Base-by-base conservation (phyloP, 441 rosid genomes). In the Breynia disticha region DNA sequence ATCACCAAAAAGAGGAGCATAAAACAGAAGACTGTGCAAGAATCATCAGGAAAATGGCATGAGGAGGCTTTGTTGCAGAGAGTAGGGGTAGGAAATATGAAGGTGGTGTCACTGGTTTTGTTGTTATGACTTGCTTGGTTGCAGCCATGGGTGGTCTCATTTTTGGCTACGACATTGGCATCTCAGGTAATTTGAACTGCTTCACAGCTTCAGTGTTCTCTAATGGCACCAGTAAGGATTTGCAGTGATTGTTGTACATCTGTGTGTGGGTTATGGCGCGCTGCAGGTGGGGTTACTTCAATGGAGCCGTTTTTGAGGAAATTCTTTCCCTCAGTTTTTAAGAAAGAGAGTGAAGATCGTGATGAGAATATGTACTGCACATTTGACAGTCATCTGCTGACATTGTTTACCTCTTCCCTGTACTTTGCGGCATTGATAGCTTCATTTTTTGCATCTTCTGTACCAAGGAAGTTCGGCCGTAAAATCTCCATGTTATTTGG, bases 91-190 rank as follows among this genome's bases (percentile, higher is more conserved):
- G 65, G 11, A 60, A 63, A 46, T 79, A 75, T 21, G 69, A 73
- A 13, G 79, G 77, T 38, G 60, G 64, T 13, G 49, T 82, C 39
- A 79, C 83, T 15, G 63, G 56, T 21, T 75, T 71, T 46, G 83
- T 82, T 45, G 53, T 80, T 48, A 47, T 67, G 20, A 74, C 80
- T 39, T 82, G 89, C 54, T 22, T 82, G 46, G 80, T 82, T 21
- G 89, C 81, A 15, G 83, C 89, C 48, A 69, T 71, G 59, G 89
- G 89, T 16, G 86, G 89, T 55, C 79, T 80, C 61, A 67, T 82
- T 66, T 83, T 83, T 16, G 86, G 86, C 16, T 83, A 83, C 42
- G 86, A 83, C 59, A 65, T 78, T 11, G 86, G 90, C 1, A 79
- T 82, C 59, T 82, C 86, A 59, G 73, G 75, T 71, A 18, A 43